Evolutionary conservation across 352 stramenopile species (phyloP).

Genomic region (Peronospora destructor): DNA sequence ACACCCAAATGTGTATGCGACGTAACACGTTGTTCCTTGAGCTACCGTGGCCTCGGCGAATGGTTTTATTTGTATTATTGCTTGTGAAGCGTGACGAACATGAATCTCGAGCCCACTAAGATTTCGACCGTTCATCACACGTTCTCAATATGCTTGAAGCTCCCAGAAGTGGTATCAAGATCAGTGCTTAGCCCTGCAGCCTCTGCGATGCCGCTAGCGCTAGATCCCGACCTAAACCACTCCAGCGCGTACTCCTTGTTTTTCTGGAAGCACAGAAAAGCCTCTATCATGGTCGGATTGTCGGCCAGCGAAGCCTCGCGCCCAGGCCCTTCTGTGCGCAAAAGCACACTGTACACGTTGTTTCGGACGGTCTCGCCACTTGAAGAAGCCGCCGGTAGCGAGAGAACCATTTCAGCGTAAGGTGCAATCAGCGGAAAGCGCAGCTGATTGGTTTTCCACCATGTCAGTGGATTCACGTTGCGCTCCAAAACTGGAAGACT

Average conservation of each 20-base stretch:
- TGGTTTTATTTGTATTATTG: slow-evolving; percentile 11
- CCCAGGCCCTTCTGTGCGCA: slow-evolving; percentile 42
- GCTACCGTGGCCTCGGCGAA: neutral
- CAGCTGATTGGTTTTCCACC: slow-evolving; percentile 76
- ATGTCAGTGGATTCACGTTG: slow-evolving; percentile 63
- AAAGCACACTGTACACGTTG: slow-evolving; percentile 48
- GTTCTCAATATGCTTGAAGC: slow-evolving; percentile 73
- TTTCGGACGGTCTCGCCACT: slow-evolving; percentile 46
- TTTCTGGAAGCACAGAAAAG: slow-evolving; percentile 76
- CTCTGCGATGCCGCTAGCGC: slow-evolving; percentile 21
- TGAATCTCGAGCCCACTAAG: slow-evolving; percentile 2
- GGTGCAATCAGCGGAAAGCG: slow-evolving; percentile 71
- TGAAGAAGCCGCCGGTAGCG: slow-evolving; percentile 54
- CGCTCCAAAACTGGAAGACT: slow-evolving; percentile 64
- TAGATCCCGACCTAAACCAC: slow-evolving; percentile 56
- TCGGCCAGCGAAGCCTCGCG: slow-evolving; percentile 39
- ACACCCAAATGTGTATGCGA: neutral
- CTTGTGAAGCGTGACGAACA: slow-evolving; percentile 11
- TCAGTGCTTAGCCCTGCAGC: slow-evolving; percentile 23
- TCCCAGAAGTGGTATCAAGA: slow-evolving; percentile 29
- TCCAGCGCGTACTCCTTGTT: slow-evolving; percentile 72
- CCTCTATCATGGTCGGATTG: slow-evolving; percentile 53
- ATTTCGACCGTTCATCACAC: slow-evolving; percentile 27
- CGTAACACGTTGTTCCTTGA: neutral
- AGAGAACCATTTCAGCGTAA: slow-evolving; percentile 69